These are phyloP conservation scores for Macrophomina tecta DNA, from an alignment of 2,329 filamentous ascomycete genomes.

Conservation along the genomic window DNA sequence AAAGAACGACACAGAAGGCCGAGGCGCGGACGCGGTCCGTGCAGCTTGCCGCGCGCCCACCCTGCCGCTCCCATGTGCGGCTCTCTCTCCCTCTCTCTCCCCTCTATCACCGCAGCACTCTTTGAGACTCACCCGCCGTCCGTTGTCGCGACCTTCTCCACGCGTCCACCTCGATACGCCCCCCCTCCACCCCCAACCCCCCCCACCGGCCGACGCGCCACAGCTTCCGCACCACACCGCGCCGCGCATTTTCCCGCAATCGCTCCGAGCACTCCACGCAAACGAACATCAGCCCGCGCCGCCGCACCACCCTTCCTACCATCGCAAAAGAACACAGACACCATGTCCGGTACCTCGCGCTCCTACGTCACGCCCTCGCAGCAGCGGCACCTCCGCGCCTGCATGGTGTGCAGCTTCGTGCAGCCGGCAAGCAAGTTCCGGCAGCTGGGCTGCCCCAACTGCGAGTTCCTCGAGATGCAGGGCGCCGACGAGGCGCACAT, in stretches of 20 bases:
- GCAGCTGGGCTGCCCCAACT: constrained; percentile 91
- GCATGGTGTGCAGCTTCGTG: constrained; percentile 98
- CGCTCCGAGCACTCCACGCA: not conserved
- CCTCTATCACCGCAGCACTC: not conserved
- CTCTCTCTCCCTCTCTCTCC: constrained; percentile 1
- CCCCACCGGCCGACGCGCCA: not conserved
- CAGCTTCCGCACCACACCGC: not conserved
- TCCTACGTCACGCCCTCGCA: constrained; percentile 69
- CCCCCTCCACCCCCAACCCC: too few species aligned
- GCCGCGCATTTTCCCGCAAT: not conserved
- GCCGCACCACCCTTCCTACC: not conserved
- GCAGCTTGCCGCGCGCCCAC: not conserved
- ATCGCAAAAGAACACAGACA: not conserved
- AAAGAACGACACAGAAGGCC: constrained; percentile 16
- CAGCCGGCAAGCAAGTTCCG: constrained; percentile 84
- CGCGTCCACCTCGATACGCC: not conserved
- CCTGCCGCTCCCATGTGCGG: not conserved
- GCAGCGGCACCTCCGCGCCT: constrained; percentile 88
- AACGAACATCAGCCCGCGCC: not conserved
- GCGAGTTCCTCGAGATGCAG: constrained; percentile 87
- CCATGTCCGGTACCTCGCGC: constrained; percentile 31
- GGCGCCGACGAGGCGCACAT: constrained; percentile 76
- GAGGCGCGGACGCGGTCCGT: constrained; percentile 14
- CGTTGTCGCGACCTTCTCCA: not conserved
- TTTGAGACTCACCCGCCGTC: not conserved